Evolutionary conservation across 1,139 yeast genomes (phyloP), one percentile per base, ranked within the genome.

Genomic region (Taiozyma sp.): DNA sequence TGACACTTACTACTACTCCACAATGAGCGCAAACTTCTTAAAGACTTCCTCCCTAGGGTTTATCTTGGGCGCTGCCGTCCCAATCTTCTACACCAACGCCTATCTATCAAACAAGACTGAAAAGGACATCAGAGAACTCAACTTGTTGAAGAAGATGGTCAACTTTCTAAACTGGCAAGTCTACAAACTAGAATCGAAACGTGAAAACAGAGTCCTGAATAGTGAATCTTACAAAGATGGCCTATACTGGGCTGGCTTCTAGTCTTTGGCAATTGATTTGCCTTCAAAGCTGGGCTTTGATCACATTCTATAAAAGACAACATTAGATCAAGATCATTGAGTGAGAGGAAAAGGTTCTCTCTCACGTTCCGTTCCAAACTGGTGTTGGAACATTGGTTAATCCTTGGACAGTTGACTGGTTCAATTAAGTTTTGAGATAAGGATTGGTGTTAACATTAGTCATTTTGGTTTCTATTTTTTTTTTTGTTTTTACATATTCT

Each of bases 231-330:
- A 56, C 44, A 53, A 54, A 41, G 64, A 61, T 43, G 62, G 62
- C 3, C 51, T 61, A 19, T 61, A 61, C 50, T 61, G 64, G 64
- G 64, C 64, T 19, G 64, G 64, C 1, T 61, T 61, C 47, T 61
- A 47, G 53, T 24, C 10, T 6, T 14, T 30, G 34, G 11, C 34
- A 6, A 6, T 30, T 30, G 34, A 30, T 30, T 30, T 30, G 34
- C 34, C 34, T 11, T 30, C n/a, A 30, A 30, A 30, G 34, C 34
- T 13, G 14, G 14, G 34, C 34, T 13, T 13, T 13, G 34, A 30
- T 13, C n/a, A 30, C 34, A 24, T 28, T 10, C 2, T 6, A 30
- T 32, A 32, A 8, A 19, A 19, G 41, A 37, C 41, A 37, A 37
- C 41, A 37, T 37, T 37, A 37, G 41, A 37, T 16, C 24, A 37